Conservation (phyloP, 139 green algal genomes). For the Chlorella sp. region DNA sequence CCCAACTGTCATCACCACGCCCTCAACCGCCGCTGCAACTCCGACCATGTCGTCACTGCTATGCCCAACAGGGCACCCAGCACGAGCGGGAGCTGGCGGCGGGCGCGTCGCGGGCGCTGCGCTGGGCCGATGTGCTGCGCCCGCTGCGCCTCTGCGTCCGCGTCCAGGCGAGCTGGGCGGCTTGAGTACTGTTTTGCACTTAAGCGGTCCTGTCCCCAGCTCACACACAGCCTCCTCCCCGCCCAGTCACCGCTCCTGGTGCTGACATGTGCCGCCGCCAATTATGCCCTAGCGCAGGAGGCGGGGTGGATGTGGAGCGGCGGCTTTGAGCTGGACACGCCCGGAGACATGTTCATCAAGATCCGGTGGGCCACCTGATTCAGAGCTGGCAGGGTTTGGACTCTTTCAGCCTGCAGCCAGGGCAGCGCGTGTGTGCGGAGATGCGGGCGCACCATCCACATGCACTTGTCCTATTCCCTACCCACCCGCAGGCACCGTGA, state of each 20-base stretch:
- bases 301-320: conserved; percentile 87
- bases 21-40: no score
- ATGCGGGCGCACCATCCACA: neutral
- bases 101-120: conserved; percentile 53
- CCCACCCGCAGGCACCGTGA: conserved; percentile 45
- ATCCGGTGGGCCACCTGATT: conserved; percentile 32
- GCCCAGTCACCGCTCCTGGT: no score
- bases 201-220: no score
- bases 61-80: conserved; percentile 15
- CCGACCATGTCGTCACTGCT: no score
- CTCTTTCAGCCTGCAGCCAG: neutral
- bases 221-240: no score
- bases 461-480: neutral
- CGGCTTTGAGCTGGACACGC: conserved; percentile 66
- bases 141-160: conserved; percentile 70
- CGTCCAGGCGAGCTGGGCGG: no score
- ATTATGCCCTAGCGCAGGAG: conserved; percentile 72
- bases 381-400: neutral
- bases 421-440: neutral
- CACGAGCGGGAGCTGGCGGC: conserved; percentile 52
- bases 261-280: no score
- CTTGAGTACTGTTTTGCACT: no score
- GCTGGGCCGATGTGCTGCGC: conserved; percentile 66
- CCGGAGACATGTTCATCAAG: conserved; percentile 78
- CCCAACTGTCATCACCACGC: no score